phyloP scores from a whole-genome alignment of 257 asterid species.

The Eucommia ulmoides region DNA sequence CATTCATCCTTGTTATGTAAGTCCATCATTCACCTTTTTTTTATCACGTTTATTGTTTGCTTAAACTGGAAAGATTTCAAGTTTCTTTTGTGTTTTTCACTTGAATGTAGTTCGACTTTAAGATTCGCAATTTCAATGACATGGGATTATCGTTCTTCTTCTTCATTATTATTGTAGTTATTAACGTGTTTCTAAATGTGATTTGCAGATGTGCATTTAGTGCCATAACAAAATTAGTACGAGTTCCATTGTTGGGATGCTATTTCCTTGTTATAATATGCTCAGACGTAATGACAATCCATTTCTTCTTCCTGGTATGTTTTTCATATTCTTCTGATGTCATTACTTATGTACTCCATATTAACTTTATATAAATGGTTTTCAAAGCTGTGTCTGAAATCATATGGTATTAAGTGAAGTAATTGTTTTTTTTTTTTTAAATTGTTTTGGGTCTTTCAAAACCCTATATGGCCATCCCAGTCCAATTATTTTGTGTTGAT shows the following conservation, averaged over 20 bases:
- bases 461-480: no score
- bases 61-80: no score
- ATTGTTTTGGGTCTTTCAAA: no score
- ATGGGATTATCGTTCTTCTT: not conserved
- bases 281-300: slow-evolving; percentile 92
- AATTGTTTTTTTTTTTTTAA: no score
- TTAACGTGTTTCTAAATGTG: no score
- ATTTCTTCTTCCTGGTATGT: slow-evolving; percentile 94
- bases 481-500: no score
- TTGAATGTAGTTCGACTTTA: not conserved
- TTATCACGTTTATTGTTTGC: no score
- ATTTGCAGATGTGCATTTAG: slow-evolving; percentile 59
- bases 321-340: not conserved
- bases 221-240: slow-evolving; percentile 65
- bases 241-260: slow-evolving; percentile 76
- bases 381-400: no score
- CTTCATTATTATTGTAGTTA: not conserved
- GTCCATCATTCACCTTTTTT: slow-evolving; percentile 16
- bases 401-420: no score
- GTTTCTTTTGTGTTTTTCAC: no score
- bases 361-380: no score
- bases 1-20: slow-evolving; percentile 84
- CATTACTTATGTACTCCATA: slow-evolving; percentile 2
- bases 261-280: slow-evolving; percentile 86
- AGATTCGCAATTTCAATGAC: not conserved